phyloP scores from a whole-genome alignment of 1,284 basidiomycete genomes.

The Tilletia horrida region DNA sequence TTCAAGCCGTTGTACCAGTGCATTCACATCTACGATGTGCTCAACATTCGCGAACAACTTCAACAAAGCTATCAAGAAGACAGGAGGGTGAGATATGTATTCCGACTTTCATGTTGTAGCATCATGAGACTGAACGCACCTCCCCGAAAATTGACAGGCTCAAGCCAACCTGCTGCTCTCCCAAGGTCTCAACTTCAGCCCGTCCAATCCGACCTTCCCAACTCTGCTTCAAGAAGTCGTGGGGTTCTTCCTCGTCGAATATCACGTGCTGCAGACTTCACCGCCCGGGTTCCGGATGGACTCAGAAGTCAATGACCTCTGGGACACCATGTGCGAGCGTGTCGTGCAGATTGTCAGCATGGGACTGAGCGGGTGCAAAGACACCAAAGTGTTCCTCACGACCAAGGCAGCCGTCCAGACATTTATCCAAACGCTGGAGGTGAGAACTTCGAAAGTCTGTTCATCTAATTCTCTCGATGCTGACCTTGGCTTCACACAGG shows the following conservation, averaged over 20 bases:
- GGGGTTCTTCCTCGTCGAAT: constrained; percentile 98
- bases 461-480: constrained; percentile 24
- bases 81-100: constrained; percentile 62
- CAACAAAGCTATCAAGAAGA: constrained; percentile 92
- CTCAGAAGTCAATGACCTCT: constrained; percentile 88
- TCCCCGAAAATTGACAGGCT: constrained; percentile 56
- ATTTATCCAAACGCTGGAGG: constrained; percentile 86
- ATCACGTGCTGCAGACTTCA: constrained; percentile 83
- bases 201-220: constrained; percentile 40
- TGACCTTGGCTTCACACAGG: not conserved
- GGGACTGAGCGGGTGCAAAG: constrained; percentile 71
- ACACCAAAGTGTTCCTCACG: constrained; percentile 76
- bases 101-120: constrained; percentile 7
- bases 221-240: constrained; percentile 73
- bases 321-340: constrained; percentile 81
- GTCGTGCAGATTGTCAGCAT: constrained; percentile 73
- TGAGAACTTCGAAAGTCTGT: constrained; percentile 13
- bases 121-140: constrained; percentile 24
- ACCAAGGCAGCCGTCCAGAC: constrained; percentile 80
- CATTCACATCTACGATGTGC: constrained; percentile 90
- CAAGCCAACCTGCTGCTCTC: constrained; percentile 96
- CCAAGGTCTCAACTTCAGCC: constrained; percentile 57
- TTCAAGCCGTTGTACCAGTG: constrained; percentile 94
- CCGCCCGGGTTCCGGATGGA: constrained; percentile 71
- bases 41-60: constrained; percentile 83